phyloP scores from a whole-genome alignment of 2,329 filamentous ascomycete genomes.

The Helotiales sp. region DNA sequence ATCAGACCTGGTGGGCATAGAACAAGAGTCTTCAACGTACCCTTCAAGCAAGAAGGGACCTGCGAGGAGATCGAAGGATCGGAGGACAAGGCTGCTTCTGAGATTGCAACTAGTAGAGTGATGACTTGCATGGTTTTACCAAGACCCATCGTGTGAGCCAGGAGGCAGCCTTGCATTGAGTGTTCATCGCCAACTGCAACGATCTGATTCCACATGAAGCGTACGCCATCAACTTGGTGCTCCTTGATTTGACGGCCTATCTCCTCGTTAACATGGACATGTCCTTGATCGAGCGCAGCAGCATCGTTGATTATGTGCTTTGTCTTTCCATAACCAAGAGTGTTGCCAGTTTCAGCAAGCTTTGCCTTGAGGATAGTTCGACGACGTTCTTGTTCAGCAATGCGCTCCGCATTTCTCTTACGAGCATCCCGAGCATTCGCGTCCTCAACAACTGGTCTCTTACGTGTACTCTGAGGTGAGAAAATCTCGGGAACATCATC shows the following conservation, averaged over 20 bases:
- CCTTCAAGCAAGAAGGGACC: conserved; percentile 68
- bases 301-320: conserved; percentile 68
- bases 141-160: conserved; percentile 72
- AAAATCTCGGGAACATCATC: conserved; percentile 13
- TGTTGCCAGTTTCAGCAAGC: conserved; percentile 51
- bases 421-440: conserved; percentile 54
- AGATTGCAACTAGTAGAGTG: conserved; percentile 77
- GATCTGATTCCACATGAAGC: conserved; percentile 88
- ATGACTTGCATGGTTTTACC: conserved; percentile 53
- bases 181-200: conserved; percentile 56
- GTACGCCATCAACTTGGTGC: conserved; percentile 81
- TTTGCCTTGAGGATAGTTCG: conserved; percentile 52
- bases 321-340: conserved; percentile 51
- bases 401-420: conserved; percentile 58
- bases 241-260: conserved; percentile 73
- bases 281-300: conserved; percentile 62
- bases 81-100: conserved; percentile 65
- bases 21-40: conserved; percentile 68
- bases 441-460: conserved; percentile 52
- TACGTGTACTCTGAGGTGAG: conserved; percentile 43
- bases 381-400: conserved; percentile 59
- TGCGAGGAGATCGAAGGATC: conserved; percentile 64
- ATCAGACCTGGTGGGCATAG: conserved; percentile 77
- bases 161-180: conserved; percentile 73
- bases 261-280: conserved; percentile 66